A percentile compares a stretch with the other conserved stretches of the same genome.
Evolutionary conservation across 2,329 filamentous ascomycete species (phyloP).

Genomic region (Botryosphaeria dothidea): DNA sequence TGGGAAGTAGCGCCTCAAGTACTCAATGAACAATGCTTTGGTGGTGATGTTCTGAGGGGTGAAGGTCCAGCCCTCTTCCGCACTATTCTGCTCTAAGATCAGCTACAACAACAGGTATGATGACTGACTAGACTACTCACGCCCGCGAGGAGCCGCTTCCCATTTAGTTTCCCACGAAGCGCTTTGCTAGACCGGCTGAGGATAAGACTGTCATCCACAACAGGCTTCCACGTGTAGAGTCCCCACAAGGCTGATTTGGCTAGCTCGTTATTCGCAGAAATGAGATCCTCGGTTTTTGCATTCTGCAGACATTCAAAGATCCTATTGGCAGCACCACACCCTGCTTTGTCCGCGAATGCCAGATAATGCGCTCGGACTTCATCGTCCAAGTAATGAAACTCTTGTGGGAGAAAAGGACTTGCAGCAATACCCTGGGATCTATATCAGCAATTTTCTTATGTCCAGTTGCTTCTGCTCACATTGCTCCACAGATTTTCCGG

Average conservation of each 20-base stretch:
- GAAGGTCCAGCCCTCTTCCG: background rate
- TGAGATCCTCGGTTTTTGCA: background rate
- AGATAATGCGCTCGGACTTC: background rate
- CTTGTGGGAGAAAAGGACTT: background rate
- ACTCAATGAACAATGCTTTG: background rate
- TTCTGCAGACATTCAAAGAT: background rate
- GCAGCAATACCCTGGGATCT: conserved; percentile 21
- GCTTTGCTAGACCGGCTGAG: background rate
- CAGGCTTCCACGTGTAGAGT: background rate
- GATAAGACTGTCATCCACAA: background rate
- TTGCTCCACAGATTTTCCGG: background rate
- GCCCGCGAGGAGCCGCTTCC: background rate
- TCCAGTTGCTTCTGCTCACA: conserved; percentile 25
- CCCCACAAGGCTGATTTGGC: background rate
- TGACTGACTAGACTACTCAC: too few relatives aligned
- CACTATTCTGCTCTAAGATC: background rate
- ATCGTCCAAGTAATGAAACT: background rate
- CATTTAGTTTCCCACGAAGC: background rate
- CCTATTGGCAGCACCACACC: background rate
- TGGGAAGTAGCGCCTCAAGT: background rate
- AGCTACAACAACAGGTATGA: background rate
- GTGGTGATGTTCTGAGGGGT: background rate
- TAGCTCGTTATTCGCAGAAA: background rate
- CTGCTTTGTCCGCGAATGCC: background rate
- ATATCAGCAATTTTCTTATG: background rate